Conservation (phyloP, 108 stramenopile genomes). For the Cyclotella cryptica region DNA sequence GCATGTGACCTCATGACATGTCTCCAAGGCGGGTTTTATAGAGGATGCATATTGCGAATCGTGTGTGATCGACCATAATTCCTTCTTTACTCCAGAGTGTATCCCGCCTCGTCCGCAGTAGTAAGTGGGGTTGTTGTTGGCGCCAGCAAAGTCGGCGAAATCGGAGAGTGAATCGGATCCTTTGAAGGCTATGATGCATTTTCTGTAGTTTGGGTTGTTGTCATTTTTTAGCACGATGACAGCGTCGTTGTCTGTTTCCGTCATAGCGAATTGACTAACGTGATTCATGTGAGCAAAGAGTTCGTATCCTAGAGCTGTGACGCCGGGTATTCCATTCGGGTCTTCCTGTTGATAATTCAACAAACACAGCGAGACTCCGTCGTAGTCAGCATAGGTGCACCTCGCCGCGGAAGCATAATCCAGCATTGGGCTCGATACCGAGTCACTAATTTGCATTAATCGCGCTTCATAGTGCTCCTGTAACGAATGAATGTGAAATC, state of each 20-base stretch:
- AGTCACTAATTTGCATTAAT: conserved; percentile 9
- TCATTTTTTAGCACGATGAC: conserved; percentile 29
- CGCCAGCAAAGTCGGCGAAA: conserved; percentile 8
- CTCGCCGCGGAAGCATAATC: conserved; percentile 23
- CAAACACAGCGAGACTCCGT: conserved; percentile 16
- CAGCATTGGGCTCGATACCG: conserved; percentile 8
- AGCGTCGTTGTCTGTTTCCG: conserved; percentile 5
- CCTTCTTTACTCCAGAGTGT: conserved; percentile 27
- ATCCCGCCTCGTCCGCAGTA: conserved; percentile 34
- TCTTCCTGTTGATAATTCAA: conserved; percentile 4
- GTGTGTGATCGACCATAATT: conserved; percentile 30
- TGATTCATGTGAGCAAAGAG: conserved; percentile 25
- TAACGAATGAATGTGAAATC: conserved; percentile 21
- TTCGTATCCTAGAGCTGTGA: conserved; percentile 20
- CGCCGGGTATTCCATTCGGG: background rate
- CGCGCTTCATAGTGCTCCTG: conserved; percentile 30
- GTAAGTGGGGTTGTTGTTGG: conserved; percentile 12
- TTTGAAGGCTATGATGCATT: conserved; percentile 34
- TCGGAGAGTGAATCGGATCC: conserved; percentile 18
- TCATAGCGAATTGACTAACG: background rate
- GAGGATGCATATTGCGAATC: conserved; percentile 15
- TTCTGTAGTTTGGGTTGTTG: background rate
- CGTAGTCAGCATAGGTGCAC: conserved; percentile 10
- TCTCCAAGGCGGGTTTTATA: conserved; percentile 31
- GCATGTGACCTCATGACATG: conserved; percentile 38